Percentiles rank a stretch among this genome's conserved stretches.
Conservation (phyloP, 805 yeast genomes). For the Candida maesae region DNA sequence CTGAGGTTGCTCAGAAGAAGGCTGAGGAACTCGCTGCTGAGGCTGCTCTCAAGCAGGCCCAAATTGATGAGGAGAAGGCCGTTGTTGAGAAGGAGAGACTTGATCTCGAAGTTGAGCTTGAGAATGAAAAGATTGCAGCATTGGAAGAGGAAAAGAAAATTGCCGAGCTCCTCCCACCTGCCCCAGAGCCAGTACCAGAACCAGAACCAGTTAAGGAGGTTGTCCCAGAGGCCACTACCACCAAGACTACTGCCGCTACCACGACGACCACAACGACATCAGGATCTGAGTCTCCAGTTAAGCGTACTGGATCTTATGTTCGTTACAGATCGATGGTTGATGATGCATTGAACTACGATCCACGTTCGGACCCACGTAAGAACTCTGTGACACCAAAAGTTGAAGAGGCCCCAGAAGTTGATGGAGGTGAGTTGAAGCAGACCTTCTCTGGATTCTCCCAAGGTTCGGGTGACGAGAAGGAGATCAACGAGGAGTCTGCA, state of each 20-base stretch:
- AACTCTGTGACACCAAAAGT: constrained; percentile 1
- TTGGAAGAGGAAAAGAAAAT: constrained; percentile 36
- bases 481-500: constrained; percentile 16
- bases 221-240: constrained; percentile 1
- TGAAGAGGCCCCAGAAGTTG: constrained; percentile 6
- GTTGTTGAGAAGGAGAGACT: constrained; percentile 34
- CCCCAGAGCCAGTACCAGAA: constrained; percentile 7
- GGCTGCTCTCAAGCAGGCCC: constrained; percentile 34
- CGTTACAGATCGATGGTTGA: constrained; percentile 22
- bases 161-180: constrained; percentile 38
- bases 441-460: constrained; percentile 45
- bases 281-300: background rate
- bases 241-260: constrained; percentile 1
- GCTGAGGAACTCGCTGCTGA: constrained; percentile 36
- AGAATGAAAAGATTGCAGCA: constrained; percentile 33
- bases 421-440: constrained; percentile 26
- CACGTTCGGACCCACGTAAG: constrained; percentile 13
- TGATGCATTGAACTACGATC: constrained; percentile 19
- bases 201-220: constrained; percentile 2
- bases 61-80: constrained; percentile 35
- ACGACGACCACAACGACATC: constrained; percentile 3
- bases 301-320: constrained; percentile 2
- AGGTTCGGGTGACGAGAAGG: constrained; percentile 35
- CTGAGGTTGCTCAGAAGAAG: constrained; percentile 30
- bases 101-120: constrained; percentile 32